These are phyloP conservation scores for Elsinoe fawcettii DNA, from an alignment of 2,329 filamentous ascomycete species.

Conservation along the genomic window DNA sequence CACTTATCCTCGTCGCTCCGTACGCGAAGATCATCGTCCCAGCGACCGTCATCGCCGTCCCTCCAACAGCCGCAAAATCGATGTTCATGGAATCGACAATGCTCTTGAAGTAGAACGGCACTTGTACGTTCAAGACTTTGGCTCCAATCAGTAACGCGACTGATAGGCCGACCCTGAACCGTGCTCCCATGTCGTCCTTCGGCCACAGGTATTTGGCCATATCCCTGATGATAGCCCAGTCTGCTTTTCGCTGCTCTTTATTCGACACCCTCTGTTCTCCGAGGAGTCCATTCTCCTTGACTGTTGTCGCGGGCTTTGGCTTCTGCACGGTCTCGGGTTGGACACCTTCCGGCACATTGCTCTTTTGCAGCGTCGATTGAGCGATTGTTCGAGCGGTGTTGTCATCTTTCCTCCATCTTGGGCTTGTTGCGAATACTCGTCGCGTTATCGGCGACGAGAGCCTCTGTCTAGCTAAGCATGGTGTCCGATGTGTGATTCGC, in stretches of 20 bases:
- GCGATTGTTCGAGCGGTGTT: slow-evolving; percentile 23
- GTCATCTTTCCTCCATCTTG: slow-evolving; percentile 39
- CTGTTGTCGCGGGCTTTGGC: slow-evolving; percentile 24
- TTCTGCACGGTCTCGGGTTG: slow-evolving; percentile 31
- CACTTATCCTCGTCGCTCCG: slow-evolving; percentile 77
- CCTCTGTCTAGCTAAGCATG: not conserved
- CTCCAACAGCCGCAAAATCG: slow-evolving; percentile 77
- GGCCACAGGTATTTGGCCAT: slow-evolving; percentile 97
- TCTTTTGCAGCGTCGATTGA: slow-evolving; percentile 21
- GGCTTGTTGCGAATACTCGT: slow-evolving; percentile 39
- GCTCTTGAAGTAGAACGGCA: slow-evolving; percentile 97
- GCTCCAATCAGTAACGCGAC: slow-evolving; percentile 76
- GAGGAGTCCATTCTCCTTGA: slow-evolving; percentile 51
- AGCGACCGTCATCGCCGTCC: slow-evolving; percentile 79
- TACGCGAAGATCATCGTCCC: slow-evolving; percentile 92
- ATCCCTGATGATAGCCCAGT: slow-evolving; percentile 98
- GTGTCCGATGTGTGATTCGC: not conserved
- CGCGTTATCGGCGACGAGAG: not conserved
- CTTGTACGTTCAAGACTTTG: slow-evolving; percentile 92
- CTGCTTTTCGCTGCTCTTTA: slow-evolving; percentile 87
- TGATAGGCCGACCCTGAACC: slow-evolving; percentile 78
- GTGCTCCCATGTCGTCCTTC: slow-evolving; percentile 72
- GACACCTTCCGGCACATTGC: slow-evolving; percentile 25
- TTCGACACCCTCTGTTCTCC: slow-evolving; percentile 58
- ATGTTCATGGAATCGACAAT: slow-evolving; percentile 98